Conservation (phyloP, 306 rosid species). For the Citrullus colocynthis region DNA sequence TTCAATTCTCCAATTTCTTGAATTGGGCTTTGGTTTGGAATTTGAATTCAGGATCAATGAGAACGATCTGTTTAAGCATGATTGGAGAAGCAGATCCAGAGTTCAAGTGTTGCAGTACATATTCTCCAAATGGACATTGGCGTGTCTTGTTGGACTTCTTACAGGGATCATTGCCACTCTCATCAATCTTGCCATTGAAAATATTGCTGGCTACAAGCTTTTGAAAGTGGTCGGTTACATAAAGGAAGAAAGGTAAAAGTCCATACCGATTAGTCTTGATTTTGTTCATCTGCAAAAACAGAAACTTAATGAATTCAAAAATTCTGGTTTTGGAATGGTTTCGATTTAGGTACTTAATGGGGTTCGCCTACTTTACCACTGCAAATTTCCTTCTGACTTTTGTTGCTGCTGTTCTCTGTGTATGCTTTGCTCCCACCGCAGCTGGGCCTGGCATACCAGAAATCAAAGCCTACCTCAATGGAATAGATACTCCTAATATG, state of each 20-base stretch:
- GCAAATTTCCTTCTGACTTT: slow-evolving; percentile 46
- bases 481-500: slow-evolving; percentile 87
- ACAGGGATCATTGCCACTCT: slow-evolving; percentile 74
- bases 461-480: slow-evolving; percentile 91
- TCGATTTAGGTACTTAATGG: slow-evolving; percentile 43
- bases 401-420: slow-evolving; percentile 59
- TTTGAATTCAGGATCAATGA: slow-evolving; percentile 67
- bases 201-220: slow-evolving; percentile 81
- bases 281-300: neutral
- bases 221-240: slow-evolving; percentile 39
- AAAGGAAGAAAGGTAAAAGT: slow-evolving; percentile 32
- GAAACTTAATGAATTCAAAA: neutral
- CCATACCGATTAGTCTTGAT: neutral
- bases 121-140: slow-evolving; percentile 60
- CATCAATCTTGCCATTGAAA: slow-evolving; percentile 79
- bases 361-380: slow-evolving; percentile 41
- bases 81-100: slow-evolving; percentile 82
- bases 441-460: slow-evolving; percentile 95
- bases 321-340: neutral
- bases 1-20: neutral
- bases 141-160: slow-evolving; percentile 71
- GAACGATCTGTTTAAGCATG: slow-evolving; percentile 81
- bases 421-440: slow-evolving; percentile 77
- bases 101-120: slow-evolving; percentile 62
- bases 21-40: neutral